A percentile compares a stretch with the other conserved stretches of the same genome.
phyloP scores from a whole-genome alignment of 1,284 basidiomycete species.

The Ustilago hordei region DNA sequence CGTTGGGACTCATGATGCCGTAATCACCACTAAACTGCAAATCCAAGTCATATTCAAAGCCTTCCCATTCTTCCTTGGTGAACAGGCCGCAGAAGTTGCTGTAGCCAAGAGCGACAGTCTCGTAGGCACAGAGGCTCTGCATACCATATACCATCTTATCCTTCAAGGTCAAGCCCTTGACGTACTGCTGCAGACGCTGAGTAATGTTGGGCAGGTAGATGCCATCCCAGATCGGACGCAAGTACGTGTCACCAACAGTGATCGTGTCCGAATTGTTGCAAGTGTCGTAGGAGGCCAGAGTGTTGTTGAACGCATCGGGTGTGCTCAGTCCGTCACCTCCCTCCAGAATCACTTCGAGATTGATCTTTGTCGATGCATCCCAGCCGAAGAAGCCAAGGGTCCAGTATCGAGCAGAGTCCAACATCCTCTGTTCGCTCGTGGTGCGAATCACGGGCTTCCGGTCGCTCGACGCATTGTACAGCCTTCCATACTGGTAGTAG shows the following conservation, averaged over 20 bases:
- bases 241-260: slow-evolving; percentile 75
- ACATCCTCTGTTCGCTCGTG: slow-evolving; percentile 77
- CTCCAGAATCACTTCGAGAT: slow-evolving; percentile 65
- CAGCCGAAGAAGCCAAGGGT: slow-evolving; percentile 58
- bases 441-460: slow-evolving; percentile 64
- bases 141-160: slow-evolving; percentile 57
- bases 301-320: slow-evolving; percentile 79
- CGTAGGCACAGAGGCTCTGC: slow-evolving; percentile 69
- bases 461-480: slow-evolving; percentile 52
- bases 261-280: slow-evolving; percentile 73
- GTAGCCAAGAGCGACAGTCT: slow-evolving; percentile 60
- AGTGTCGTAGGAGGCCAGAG: slow-evolving; percentile 80
- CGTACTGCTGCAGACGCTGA: slow-evolving; percentile 58
- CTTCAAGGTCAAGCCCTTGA: slow-evolving; percentile 70
- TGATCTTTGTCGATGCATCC: slow-evolving; percentile 55
- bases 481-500: slow-evolving; percentile 67
- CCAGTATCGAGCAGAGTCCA: slow-evolving; percentile 84
- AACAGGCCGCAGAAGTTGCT: slow-evolving; percentile 84
- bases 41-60: slow-evolving; percentile 77
- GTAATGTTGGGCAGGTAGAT: slow-evolving; percentile 62
- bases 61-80: slow-evolving; percentile 87
- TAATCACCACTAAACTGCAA: slow-evolving; percentile 72
- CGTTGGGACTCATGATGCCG: slow-evolving; percentile 82
- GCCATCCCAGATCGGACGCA: slow-evolving; percentile 68
- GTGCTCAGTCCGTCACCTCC: slow-evolving; percentile 31